A percentile compares a stretch with the other conserved stretches of the same genome.
phyloP scores from a whole-genome alignment of 495 filamentous ascomycete genomes.

The Hypoxylon crocopeplum region DNA sequence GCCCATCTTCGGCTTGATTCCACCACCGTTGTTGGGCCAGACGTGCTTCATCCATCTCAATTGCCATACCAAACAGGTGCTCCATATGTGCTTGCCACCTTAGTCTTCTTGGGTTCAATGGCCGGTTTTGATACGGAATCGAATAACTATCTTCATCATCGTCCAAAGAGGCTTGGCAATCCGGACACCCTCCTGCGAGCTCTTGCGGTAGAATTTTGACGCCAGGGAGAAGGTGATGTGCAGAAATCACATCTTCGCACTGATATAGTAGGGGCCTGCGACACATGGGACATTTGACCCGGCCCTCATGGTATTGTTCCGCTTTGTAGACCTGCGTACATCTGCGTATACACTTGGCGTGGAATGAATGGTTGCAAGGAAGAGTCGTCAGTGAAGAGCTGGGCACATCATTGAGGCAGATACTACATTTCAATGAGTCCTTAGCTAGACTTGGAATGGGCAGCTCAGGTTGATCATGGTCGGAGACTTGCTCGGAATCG shows the following conservation, averaged over 20 bases:
- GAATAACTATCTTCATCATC: neutral
- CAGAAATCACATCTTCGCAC: conserved; percentile 12
- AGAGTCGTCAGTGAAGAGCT: neutral
- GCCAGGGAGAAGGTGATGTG: conserved; percentile 16
- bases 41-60: too few species aligned
- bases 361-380: conserved; percentile 10
- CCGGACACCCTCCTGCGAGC: neutral
- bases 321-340: conserved; percentile 12
- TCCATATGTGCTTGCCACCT: too few species aligned
- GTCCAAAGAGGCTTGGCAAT: neutral
- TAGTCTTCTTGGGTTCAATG: neutral
- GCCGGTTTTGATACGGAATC: neutral
- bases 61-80: too few species aligned
- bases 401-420: neutral
- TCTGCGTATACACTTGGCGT: neutral
- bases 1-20: too few species aligned
- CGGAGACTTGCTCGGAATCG: too few species aligned
- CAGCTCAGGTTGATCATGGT: too few species aligned
- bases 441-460: neutral
- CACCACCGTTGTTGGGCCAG: too few species aligned
- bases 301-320: neutral
- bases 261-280: neutral
- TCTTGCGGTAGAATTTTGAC: conserved; percentile 10
- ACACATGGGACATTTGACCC: conserved; percentile 11
- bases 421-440: neutral